Base-by-base conservation (phyloP, 116 monocot species). In the Posidonia oceanica region DNA sequence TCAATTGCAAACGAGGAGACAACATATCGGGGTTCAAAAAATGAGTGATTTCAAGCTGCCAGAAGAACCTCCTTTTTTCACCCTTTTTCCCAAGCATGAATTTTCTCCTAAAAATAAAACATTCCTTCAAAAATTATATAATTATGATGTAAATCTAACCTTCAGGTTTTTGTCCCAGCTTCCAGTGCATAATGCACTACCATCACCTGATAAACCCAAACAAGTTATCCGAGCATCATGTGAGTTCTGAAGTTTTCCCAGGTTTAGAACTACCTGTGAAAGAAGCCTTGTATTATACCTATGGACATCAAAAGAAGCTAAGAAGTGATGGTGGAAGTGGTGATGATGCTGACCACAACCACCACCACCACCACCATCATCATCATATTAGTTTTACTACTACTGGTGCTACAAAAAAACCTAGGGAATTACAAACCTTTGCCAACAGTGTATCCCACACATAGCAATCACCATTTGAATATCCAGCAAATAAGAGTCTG, bases 141-240 rank as follows among this genome's bases (percentile, higher is more conserved):
- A 64, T n/a, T 18, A 64, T 16, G 20, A 66, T 66, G 61, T 52
- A 67, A 52, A 57, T 58, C 71, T 20, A 69, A 96, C 96, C 96
- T 91, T 97, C 16, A 97, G 77, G 70, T 85, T 97, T 71, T 83
- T 89, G 72, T 97, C 97, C 86, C 83, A 97, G 69, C 97, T 97
- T 82, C 97, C 97, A 65, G 97, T 97, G 81, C 92, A 91, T 63
- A 97, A 80, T 61, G 97, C 97, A 82, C 97, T 97, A 52, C 97
- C 97, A 79, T 97, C 97, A 38, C 85, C 79, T 38, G 97, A 91
- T 74, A 97, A 77, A 69, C 97, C 89, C 38, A 97, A 75, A 75
- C 97, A 92, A 54, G 85, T 87, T 79, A 92, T 92, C 59, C 87
- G 83, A 16, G 84, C 89, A 71, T 87, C 89, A 44, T 97, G 97